Evolutionary conservation across 129 eudicot species (phyloP).

Genomic region (Pseudognaphalium luteoalbum): DNA sequence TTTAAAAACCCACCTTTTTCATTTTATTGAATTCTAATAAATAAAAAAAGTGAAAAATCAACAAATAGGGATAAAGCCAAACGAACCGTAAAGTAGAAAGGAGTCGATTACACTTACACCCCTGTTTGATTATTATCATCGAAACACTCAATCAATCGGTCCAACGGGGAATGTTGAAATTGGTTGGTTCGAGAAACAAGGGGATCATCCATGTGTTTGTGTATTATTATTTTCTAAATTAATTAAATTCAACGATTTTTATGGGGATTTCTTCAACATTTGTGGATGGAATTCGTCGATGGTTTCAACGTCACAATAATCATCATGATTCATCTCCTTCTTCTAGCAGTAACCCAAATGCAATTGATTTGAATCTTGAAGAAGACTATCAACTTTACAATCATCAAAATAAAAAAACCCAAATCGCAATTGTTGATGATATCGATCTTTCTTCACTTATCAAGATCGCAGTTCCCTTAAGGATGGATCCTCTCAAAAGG

Average conservation of each 20-base stretch:
- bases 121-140: background rate
- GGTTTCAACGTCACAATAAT: slow-evolving; percentile 61
- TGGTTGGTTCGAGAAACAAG: slow-evolving; percentile 37
- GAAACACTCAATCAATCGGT: background rate
- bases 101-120: background rate
- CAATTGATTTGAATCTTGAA: background rate
- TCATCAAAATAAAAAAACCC: too few relatives aligned
- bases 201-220: background rate
- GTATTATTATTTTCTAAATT: slow-evolving; percentile 6
- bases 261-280: slow-evolving; percentile 77
- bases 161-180: slow-evolving; percentile 32
- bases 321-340: slow-evolving; percentile 39
- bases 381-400: background rate
- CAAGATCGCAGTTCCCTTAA: slow-evolving; percentile 50
- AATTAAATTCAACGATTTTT: slow-evolving; percentile 16
- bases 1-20: too few relatives aligned
- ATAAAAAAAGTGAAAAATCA: background rate
- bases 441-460: slow-evolving; percentile 56
- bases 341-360: slow-evolving; percentile 26
- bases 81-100: background rate
- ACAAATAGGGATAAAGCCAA: background rate
- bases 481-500: slow-evolving; percentile 90
- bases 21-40: too few relatives aligned
- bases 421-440: slow-evolving; percentile 34
- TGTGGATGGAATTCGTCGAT: slow-evolving; percentile 80